Evolutionary conservation across 1,139 yeast genomes (phyloP).

Genomic region (Debaryomyces sp.): DNA sequence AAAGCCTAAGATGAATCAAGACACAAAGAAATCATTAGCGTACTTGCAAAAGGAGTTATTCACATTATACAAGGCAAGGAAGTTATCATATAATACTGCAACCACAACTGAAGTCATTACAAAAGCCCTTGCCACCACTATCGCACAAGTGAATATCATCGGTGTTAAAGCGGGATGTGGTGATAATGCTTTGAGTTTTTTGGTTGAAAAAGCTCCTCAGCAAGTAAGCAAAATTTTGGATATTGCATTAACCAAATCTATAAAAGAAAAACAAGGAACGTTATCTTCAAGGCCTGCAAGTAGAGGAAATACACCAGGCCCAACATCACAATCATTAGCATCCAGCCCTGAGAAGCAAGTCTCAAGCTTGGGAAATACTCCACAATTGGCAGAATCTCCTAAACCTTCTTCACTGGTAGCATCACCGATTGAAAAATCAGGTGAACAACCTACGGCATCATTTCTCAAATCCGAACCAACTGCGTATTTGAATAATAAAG

Average conservation of each 20-base stretch:
- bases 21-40: conserved; percentile 63
- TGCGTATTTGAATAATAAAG: not conserved
- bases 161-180: conserved; percentile 85
- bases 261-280: conserved; percentile 54
- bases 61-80: conserved; percentile 68
- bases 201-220: conserved; percentile 86
- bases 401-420: not conserved
- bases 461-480: not conserved
- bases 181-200: conserved; percentile 75
- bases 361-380: conserved; percentile 3
- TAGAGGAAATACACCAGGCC: conserved; percentile 32
- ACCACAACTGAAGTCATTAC: conserved; percentile 80
- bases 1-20: conserved; percentile 41
- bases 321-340: conserved; percentile 17
- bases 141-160: conserved; percentile 85
- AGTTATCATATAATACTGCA: conserved; percentile 64
- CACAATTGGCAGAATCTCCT: not conserved
- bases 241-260: conserved; percentile 80
- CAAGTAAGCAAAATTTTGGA: conserved; percentile 83
- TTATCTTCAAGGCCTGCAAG: conserved; percentile 26
- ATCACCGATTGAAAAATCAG: not conserved
- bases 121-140: conserved; percentile 91
- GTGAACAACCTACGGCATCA: not conserved
- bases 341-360: conserved; percentile 8
- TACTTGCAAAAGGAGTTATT: conserved; percentile 75